Evolutionary conservation across 768 basidiomycete genomes (phyloP).

Genomic region (Podaxis pistillaris): DNA sequence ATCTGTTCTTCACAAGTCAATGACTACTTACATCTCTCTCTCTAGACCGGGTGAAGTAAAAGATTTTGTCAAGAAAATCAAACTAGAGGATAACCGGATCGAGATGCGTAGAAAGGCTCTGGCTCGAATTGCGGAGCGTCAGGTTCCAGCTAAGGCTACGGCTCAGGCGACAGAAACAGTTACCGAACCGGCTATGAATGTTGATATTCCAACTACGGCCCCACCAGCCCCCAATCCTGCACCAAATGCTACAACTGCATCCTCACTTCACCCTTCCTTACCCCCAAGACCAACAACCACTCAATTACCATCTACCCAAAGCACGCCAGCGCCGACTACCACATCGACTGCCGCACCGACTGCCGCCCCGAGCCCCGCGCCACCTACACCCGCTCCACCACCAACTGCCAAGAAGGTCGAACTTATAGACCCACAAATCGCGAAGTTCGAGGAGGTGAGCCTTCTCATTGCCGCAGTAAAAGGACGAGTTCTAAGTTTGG

Average conservation of each 20-base stretch:
- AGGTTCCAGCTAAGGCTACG: slow-evolving; percentile 19
- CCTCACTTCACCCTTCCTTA: slow-evolving; percentile 62
- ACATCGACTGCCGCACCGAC: slow-evolving; percentile 23
- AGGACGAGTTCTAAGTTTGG: slow-evolving; percentile 10
- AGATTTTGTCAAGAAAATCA: slow-evolving; percentile 70
- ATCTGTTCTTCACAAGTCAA: slow-evolving; percentile 6
- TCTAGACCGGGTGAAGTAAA: slow-evolving; percentile 70
- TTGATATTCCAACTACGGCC: slow-evolving; percentile 17
- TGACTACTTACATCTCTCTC: slow-evolving; percentile 10
- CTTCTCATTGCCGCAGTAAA: background rate
- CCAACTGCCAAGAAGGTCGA: slow-evolving; percentile 20
- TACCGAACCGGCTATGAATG: slow-evolving; percentile 17
- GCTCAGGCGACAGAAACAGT: background rate
- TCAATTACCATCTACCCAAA: slow-evolving; percentile 14
- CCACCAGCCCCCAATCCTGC: slow-evolving; percentile 25
- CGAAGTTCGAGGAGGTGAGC: slow-evolving; percentile 61
- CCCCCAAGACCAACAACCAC: slow-evolving; percentile 41
- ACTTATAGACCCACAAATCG: slow-evolving; percentile 48
- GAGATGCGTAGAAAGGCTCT: slow-evolving; percentile 45
- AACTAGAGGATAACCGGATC: slow-evolving; percentile 64
- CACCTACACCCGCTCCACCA: slow-evolving; percentile 24
- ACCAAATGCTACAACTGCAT: slow-evolving; percentile 30
- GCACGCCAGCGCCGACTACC: slow-evolving; percentile 22
- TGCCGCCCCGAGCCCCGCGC: slow-evolving; percentile 28
- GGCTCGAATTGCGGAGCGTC: slow-evolving; percentile 30